Conservation (phyloP, 2,329 filamentous ascomycete genomes). For the Fusarium foetens region DNA sequence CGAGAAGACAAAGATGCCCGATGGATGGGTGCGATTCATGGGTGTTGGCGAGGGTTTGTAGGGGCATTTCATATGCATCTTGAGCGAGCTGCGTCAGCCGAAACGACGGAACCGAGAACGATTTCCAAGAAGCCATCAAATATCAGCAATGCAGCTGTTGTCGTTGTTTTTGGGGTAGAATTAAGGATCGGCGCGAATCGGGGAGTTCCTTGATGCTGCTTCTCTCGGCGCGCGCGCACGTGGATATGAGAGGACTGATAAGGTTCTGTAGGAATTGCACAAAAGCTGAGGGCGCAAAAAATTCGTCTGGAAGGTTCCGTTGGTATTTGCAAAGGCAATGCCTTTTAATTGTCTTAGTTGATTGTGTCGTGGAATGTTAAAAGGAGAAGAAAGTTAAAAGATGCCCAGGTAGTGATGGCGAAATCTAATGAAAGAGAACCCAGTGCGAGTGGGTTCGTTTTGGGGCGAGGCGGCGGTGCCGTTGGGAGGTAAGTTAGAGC, state of each 20-base stretch:
- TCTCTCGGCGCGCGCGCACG: constrained; percentile 15
- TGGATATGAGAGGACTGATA: constrained; percentile 14
- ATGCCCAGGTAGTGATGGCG: constrained; percentile 3
- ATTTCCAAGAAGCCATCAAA: constrained; percentile 53
- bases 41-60: constrained; percentile 54
- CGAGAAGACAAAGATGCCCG: constrained; percentile 77
- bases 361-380: not conserved
- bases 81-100: constrained; percentile 54
- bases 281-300: not conserved
- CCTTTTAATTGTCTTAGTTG: constrained; percentile 14
- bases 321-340: constrained; percentile 1
- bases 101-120: constrained; percentile 57
- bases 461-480: constrained; percentile 33
- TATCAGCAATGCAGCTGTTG: constrained; percentile 4
- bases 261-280: not conserved
- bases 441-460: constrained; percentile 30
- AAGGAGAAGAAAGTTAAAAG: constrained; percentile 6
- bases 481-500: constrained; percentile 14
- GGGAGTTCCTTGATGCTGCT: constrained; percentile 15
- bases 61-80: constrained; percentile 54
- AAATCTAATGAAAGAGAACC: constrained; percentile 26
- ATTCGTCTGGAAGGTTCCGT: not conserved
- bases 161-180: constrained; percentile 8
- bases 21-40: constrained; percentile 72
- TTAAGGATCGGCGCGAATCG: constrained; percentile 24